A percentile compares a stretch with the other conserved stretches of the same genome.
Conservation (phyloP, 1,284 basidiomycete genomes). For the Leccinum huronense region DNA sequence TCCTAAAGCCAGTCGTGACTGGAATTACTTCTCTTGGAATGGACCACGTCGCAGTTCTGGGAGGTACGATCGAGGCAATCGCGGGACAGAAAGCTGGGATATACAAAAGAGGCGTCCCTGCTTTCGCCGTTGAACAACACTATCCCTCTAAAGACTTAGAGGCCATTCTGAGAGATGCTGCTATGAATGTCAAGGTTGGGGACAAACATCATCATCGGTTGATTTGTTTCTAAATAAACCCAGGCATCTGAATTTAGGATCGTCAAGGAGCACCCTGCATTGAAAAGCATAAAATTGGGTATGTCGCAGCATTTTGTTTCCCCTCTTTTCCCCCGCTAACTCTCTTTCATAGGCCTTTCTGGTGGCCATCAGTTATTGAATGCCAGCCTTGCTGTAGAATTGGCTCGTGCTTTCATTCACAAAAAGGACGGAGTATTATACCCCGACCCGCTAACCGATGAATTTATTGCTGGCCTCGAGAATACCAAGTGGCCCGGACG, state of each 20-base stretch:
- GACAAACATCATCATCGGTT: not conserved
- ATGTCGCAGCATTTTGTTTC: conserved; percentile 16
- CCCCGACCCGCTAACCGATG: conserved; percentile 44
- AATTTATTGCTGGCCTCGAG: conserved; percentile 64
- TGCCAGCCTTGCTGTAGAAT: conserved; percentile 81
- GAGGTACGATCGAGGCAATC: conserved; percentile 88
- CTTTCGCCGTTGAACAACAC: conserved; percentile 80
- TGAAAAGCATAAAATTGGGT: conserved; percentile 67
- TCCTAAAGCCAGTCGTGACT: conserved; percentile 85
- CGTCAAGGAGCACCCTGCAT: conserved; percentile 45
- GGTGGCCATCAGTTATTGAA: conserved; percentile 92
- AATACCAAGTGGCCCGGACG: conserved; percentile 92
- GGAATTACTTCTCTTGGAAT: conserved; percentile 91
- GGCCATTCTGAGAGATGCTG: conserved; percentile 64
- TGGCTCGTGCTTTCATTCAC: conserved; percentile 69
- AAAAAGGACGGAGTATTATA: conserved; percentile 16
- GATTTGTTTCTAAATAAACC: conserved; percentile 1
- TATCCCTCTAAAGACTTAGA: conserved; percentile 70
- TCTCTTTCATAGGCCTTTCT: conserved; percentile 61
- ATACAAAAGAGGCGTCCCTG: conserved; percentile 89
- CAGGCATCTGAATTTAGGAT: conserved; percentile 69
- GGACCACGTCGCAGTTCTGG: conserved; percentile 91
- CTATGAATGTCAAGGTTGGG: conserved; percentile 61
- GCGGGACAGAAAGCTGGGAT: conserved; percentile 97
- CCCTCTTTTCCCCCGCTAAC: conserved; percentile 6